Percentiles rank a stretch among this genome's conserved stretches.
Conservation (phyloP, 2,329 filamentous ascomycete genomes). For the Bipolaris gigantea region DNA sequence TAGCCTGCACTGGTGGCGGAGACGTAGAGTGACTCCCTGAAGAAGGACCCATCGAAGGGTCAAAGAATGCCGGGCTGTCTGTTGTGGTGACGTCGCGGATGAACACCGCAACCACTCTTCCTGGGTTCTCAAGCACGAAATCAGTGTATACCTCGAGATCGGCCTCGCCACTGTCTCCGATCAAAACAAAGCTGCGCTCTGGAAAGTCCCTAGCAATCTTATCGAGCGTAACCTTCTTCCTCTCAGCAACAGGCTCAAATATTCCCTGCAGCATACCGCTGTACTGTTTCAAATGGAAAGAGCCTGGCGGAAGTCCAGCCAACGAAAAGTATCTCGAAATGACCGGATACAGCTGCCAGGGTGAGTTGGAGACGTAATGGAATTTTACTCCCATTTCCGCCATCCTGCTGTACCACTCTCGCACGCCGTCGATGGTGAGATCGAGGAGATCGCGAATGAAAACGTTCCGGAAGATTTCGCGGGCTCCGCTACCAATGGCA, state of each 20-base stretch:
- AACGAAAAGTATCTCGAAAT: conserved; percentile 81
- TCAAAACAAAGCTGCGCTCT: conserved; percentile 81
- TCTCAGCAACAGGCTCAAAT: conserved; percentile 93
- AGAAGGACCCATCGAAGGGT: conserved; percentile 56
- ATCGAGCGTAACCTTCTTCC: conserved; percentile 86
- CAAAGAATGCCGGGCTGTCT: conserved; percentile 74
- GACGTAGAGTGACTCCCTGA: conserved; percentile 36
- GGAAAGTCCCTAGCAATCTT: conserved; percentile 88
- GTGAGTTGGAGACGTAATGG: conserved; percentile 99
- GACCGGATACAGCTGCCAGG: conserved; percentile 95
- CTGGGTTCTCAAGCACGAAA: conserved; percentile 80
- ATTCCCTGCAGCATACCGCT: conserved; percentile 97
- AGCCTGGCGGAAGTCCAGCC: conserved; percentile 80
- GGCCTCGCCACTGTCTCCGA: conserved; percentile 94
- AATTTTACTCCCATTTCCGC: conserved; percentile 79
- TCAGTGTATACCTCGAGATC: conserved; percentile 98
- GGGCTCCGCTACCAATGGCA: conserved; percentile 81
- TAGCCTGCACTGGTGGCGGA: conserved; percentile 23
- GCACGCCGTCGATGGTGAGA: conserved; percentile 82
- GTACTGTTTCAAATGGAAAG: conserved; percentile 94
- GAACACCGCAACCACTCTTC: conserved; percentile 82
- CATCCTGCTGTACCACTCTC: conserved; percentile 83
- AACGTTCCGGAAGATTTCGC: conserved; percentile 94
- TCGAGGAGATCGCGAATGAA: conserved; percentile 85
- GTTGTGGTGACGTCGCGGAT: conserved; percentile 93